A percentile compares a stretch with the other conserved stretches of the same genome.
Evolutionary conservation across 176 grass and related monocot species (phyloP).

Genomic region (Poa pratensis): DNA sequence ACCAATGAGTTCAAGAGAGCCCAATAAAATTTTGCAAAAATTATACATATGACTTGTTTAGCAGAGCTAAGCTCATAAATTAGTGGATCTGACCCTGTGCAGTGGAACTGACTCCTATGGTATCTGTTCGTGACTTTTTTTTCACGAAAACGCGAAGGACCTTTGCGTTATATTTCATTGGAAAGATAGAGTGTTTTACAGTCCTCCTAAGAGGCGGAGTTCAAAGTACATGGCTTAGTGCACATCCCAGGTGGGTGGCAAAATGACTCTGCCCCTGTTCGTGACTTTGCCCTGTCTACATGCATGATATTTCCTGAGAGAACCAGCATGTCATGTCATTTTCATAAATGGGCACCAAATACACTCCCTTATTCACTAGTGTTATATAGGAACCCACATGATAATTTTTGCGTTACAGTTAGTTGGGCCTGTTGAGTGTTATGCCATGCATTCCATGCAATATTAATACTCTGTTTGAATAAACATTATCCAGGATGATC

Average conservation of each 20-base stretch:
- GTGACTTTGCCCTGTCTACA: background rate
- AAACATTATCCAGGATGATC: constrained; percentile 68
- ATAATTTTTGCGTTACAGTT: constrained; percentile 19
- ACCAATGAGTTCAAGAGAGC: background rate
- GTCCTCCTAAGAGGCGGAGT: no score
- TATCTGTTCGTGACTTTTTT: background rate
- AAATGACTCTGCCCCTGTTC: no score
- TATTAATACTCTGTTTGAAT: constrained; percentile 19
- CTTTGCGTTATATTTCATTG: no score
- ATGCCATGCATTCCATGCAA: constrained; percentile 2
- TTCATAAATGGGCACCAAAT: constrained; percentile 13
- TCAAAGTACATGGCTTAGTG: no score
- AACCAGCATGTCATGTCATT: background rate
- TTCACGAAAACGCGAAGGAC: no score
- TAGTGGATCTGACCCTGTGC: background rate
- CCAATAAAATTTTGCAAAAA: background rate
- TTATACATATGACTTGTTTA: background rate
- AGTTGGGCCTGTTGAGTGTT: constrained; percentile 22
- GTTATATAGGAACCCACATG: background rate
- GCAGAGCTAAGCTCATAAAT: constrained; percentile 1
- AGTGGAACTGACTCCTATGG: background rate
- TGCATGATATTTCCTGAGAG: background rate
- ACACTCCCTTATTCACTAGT: constrained; percentile 1
- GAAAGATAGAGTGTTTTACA: no score
- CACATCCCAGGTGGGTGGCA: no score